Evolutionary conservation across 257 asterid species (phyloP).

Genomic region (Thymus mandschuricus): DNA sequence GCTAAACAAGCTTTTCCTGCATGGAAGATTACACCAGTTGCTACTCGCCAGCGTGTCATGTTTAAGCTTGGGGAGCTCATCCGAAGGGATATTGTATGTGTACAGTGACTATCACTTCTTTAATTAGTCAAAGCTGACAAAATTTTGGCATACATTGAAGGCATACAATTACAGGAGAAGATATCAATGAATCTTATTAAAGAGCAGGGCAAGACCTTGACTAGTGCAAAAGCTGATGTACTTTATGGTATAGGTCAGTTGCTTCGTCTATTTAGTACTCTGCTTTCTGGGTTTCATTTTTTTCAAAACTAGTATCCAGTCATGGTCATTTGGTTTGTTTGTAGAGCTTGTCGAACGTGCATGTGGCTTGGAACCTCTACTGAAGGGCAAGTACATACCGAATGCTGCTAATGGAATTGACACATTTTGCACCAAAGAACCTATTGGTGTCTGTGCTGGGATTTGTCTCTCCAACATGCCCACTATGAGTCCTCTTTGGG

Average conservation of each 20-base stretch:
- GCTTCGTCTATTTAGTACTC: not conserved
- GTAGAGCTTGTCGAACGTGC: conserved; percentile 54
- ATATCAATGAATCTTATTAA: conserved; percentile 43
- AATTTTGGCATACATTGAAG: conserved; percentile 20
- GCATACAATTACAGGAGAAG: conserved; percentile 41
- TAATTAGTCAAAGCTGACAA: conserved; percentile 7
- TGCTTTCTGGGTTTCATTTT: not conserved
- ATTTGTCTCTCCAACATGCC: conserved; percentile 44
- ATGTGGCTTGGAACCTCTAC: conserved; percentile 48
- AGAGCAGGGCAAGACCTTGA: conserved; percentile 49
- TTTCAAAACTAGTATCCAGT: conserved; percentile 21
- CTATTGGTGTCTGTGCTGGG: conserved; percentile 63
- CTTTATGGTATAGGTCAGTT: conserved; percentile 51
- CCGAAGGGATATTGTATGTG: conserved; percentile 48
- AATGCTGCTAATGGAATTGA: conserved; percentile 47
- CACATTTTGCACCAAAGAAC: conserved; percentile 47
- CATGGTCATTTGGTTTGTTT: conserved; percentile 26
- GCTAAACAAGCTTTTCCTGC: conserved; percentile 50
- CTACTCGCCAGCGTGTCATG: conserved; percentile 49
- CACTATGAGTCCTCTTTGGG: conserved; percentile 49
- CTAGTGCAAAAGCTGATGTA: conserved; percentile 47
- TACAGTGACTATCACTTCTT: not conserved
- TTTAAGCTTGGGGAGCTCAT: conserved; percentile 53
- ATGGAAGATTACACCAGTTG: conserved; percentile 46
- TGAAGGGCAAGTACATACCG: conserved; percentile 48